Conservation (phyloP, 2,329 filamentous ascomycete species). For the Fusarium sp. region DNA sequence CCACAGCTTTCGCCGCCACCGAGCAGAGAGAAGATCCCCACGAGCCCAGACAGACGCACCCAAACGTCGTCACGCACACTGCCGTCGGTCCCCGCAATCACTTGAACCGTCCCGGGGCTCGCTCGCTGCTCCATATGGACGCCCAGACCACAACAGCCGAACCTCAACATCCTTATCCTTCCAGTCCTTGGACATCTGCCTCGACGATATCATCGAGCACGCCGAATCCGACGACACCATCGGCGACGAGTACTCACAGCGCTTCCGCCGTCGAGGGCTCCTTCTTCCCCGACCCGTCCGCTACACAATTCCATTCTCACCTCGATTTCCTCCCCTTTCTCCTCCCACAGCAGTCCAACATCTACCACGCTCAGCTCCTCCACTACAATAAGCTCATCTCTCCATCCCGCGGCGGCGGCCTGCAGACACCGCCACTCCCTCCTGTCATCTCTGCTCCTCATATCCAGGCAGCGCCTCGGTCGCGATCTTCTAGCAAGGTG, state of each 20-base stretch:
- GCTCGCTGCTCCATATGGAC: conserved; percentile 56
- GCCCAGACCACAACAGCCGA: conserved; percentile 54
- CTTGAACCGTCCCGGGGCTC: conserved; percentile 46
- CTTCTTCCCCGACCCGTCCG: conserved; percentile 48
- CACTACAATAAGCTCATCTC: conserved; percentile 76
- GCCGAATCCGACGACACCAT: conserved; percentile 43
- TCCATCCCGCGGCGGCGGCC: conserved; percentile 66
- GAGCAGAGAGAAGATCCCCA: conserved; percentile 30
- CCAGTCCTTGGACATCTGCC: conserved; percentile 49
- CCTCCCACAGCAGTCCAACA: conserved; percentile 68
- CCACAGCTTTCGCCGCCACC: conserved; percentile 31
- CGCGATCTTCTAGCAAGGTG: conserved; percentile 71
- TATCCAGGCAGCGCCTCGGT: conserved; percentile 67
- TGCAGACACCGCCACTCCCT: conserved; percentile 68
- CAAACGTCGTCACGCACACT: conserved; percentile 41
- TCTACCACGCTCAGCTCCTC: conserved; percentile 72
- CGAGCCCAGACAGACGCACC: conserved; percentile 34
- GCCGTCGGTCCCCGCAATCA: conserved; percentile 42
- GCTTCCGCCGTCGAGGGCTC: conserved; percentile 50
- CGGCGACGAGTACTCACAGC: conserved; percentile 45
- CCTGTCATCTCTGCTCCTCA: conserved; percentile 67
- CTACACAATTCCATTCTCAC: conserved; percentile 56
- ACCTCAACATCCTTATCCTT: conserved; percentile 55
- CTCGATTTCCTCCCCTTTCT: conserved; percentile 69
- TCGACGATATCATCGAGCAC: conserved; percentile 47